A percentile compares a stretch with the other conserved stretches of the same genome.
phyloP scores from a whole-genome alignment of 441 rosid genomes.

The Corymbia citriodora region DNA sequence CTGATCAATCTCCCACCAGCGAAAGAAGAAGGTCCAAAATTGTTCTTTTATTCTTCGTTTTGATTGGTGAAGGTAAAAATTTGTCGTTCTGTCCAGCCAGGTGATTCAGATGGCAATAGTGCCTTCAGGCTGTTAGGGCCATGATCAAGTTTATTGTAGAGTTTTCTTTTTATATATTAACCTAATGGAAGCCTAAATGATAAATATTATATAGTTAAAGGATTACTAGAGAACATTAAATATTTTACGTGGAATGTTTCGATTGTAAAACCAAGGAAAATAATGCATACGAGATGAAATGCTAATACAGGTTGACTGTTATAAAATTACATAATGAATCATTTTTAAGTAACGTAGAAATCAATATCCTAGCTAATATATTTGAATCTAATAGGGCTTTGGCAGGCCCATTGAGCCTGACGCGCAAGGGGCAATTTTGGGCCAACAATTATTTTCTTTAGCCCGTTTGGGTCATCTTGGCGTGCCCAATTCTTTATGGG shows the following conservation, averaged over 20 bases:
- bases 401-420: not conserved
- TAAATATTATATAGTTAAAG: not conserved
- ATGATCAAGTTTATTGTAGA: not conserved
- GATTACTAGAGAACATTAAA: not conserved
- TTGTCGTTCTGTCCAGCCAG: not conserved
- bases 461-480: too few species aligned
- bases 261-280: not conserved
- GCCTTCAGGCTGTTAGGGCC: not conserved
- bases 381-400: too few species aligned
- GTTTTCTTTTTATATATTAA: not conserved
- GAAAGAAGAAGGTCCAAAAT: not conserved
- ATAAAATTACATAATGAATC: not conserved
- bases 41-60: not conserved
- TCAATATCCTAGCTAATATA: not conserved
- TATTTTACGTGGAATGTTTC: not conserved
- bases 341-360: not conserved
- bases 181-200: not conserved
- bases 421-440: not conserved
- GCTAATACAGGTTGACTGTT: not conserved
- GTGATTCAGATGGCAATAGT: not conserved
- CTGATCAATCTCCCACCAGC: not conserved
- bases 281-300: not conserved
- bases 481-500: not conserved
- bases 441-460: too few species aligned
- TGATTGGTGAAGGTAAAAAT: not conserved